These are phyloP conservation scores for Paecilomyces variotii DNA, from an alignment of 2,329 filamentous ascomycete genomes.

Conservation along the genomic window DNA sequence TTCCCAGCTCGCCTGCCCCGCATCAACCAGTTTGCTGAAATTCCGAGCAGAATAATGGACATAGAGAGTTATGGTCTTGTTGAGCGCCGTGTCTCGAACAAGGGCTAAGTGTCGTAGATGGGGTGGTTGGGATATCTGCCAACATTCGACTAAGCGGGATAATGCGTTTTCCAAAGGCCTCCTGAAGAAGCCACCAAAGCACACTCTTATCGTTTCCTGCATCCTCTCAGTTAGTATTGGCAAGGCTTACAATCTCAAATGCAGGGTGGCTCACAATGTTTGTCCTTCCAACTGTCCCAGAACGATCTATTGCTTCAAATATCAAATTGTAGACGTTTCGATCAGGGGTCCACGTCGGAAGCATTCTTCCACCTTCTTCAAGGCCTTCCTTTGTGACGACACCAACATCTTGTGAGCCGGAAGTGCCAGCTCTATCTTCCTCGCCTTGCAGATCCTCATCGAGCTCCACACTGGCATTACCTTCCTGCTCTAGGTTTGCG, in stretches of 20 bases:
- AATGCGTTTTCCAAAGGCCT: slow-evolving; percentile 48
- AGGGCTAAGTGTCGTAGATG: slow-evolving; percentile 50
- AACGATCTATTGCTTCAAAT: slow-evolving; percentile 39
- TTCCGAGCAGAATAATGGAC: slow-evolving; percentile 47
- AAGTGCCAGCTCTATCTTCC: slow-evolving; percentile 4
- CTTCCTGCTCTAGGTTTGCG: slow-evolving; percentile 19
- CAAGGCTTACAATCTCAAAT: not conserved
- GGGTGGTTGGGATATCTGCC: slow-evolving; percentile 51
- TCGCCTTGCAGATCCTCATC: slow-evolving; percentile 29
- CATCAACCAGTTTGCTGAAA: slow-evolving; percentile 46
- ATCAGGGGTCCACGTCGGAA: slow-evolving; percentile 50
- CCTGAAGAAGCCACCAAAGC: slow-evolving; percentile 46
- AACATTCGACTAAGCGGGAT: slow-evolving; percentile 46
- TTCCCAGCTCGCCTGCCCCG: slow-evolving; percentile 45
- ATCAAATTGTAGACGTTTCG: slow-evolving; percentile 45
- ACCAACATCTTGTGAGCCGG: slow-evolving; percentile 9
- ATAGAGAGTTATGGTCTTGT: slow-evolving; percentile 43
- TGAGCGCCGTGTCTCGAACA: slow-evolving; percentile 46
- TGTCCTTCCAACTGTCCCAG: slow-evolving; percentile 43
- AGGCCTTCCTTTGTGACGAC: slow-evolving; percentile 15
- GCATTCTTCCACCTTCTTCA: slow-evolving; percentile 26
- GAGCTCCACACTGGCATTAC: slow-evolving; percentile 16
- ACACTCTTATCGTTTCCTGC: slow-evolving; percentile 32
- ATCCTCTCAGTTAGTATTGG: not conserved
- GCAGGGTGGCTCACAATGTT: slow-evolving; percentile 29